Percentiles rank a stretch among this genome's conserved stretches.
Evolutionary conservation across 2,329 filamentous ascomycete genomes (phyloP).

Genomic region (Pyrenochaeta sp.): DNA sequence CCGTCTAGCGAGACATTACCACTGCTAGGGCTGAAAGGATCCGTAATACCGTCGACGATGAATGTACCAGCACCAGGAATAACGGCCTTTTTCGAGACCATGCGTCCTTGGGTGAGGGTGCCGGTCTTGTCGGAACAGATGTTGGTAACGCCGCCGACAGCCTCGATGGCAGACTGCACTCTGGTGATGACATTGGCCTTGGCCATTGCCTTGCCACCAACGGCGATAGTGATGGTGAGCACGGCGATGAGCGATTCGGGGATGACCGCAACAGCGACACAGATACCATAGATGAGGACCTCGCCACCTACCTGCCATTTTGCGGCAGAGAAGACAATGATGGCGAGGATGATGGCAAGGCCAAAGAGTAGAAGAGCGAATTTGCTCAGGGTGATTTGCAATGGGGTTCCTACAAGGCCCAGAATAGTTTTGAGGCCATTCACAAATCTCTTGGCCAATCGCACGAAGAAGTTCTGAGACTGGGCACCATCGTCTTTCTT

Average conservation of each 20-base stretch:
- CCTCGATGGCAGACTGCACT: slow-evolving; percentile 51
- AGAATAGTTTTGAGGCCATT: slow-evolving; percentile 61
- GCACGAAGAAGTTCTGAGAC: slow-evolving; percentile 58
- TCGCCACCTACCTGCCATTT: slow-evolving; percentile 52
- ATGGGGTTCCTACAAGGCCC: slow-evolving; percentile 78
- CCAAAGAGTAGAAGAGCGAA: slow-evolving; percentile 83
- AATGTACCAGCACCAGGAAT: slow-evolving; percentile 46
- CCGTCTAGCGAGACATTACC: slow-evolving; percentile 44
- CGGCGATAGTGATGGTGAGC: slow-evolving; percentile 70
- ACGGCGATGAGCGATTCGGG: slow-evolving; percentile 68
- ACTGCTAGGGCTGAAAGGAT: slow-evolving; percentile 47
- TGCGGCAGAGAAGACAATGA: slow-evolving; percentile 74
- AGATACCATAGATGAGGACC: slow-evolving; percentile 59
- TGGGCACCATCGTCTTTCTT: slow-evolving; percentile 59
- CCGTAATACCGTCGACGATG: slow-evolving; percentile 43
- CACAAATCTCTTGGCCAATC: slow-evolving; percentile 39
- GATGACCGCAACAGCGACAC: slow-evolving; percentile 58
- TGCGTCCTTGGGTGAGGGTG: slow-evolving; percentile 52
- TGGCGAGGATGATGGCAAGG: slow-evolving; percentile 73
- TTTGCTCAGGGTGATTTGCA: slow-evolving; percentile 86
- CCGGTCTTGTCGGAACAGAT: slow-evolving; percentile 54
- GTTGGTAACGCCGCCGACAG: slow-evolving; percentile 53
- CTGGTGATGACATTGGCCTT: slow-evolving; percentile 52
- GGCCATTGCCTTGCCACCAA: slow-evolving; percentile 53
- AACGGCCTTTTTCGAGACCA: slow-evolving; percentile 50